Evolutionary conservation across 2,329 filamentous ascomycete genomes (phyloP).

Genomic region (Neonectria sp.): DNA sequence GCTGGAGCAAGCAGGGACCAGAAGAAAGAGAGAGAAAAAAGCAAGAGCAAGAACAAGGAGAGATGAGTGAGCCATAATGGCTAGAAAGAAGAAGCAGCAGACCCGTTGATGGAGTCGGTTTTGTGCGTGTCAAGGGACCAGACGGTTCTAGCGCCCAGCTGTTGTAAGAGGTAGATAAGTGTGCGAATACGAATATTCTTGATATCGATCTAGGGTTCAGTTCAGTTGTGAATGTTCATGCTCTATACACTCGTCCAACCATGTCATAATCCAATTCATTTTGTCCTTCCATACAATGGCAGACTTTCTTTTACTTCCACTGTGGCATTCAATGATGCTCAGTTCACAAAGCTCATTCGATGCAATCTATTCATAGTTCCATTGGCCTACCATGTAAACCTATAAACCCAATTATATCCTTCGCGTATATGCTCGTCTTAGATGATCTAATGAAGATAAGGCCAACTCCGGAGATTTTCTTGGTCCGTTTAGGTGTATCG

Average conservation of each 20-base stretch:
- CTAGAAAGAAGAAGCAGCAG: slow-evolving; percentile 20
- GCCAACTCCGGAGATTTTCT: neutral
- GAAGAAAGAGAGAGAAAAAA: slow-evolving; percentile 18
- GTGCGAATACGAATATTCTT: slow-evolving; percentile 27
- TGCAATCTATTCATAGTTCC: neutral
- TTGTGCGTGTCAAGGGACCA: slow-evolving; percentile 5
- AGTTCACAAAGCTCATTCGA: neutral
- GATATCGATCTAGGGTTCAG: neutral
- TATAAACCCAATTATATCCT: neutral
- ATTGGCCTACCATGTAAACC: neutral
- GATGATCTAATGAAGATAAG: neutral
- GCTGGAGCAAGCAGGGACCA: slow-evolving; percentile 8
- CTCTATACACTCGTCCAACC: neutral
- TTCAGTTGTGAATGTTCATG: neutral
- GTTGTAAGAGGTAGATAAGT: slow-evolving; percentile 32
- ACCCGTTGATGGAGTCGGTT: slow-evolving; percentile 25
- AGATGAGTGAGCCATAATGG: slow-evolving; percentile 7
- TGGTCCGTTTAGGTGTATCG: neutral
- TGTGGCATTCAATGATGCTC: no score
- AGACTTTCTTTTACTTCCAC: neutral
- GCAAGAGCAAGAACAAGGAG: slow-evolving; percentile 14
- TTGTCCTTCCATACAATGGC: neutral
- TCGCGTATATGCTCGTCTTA: neutral
- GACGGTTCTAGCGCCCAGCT: slow-evolving; percentile 17
- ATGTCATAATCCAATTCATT: no score